Evolutionary conservation across 2,329 filamentous ascomycete genomes (phyloP).

Genomic region (Aspergillus sojae): DNA sequence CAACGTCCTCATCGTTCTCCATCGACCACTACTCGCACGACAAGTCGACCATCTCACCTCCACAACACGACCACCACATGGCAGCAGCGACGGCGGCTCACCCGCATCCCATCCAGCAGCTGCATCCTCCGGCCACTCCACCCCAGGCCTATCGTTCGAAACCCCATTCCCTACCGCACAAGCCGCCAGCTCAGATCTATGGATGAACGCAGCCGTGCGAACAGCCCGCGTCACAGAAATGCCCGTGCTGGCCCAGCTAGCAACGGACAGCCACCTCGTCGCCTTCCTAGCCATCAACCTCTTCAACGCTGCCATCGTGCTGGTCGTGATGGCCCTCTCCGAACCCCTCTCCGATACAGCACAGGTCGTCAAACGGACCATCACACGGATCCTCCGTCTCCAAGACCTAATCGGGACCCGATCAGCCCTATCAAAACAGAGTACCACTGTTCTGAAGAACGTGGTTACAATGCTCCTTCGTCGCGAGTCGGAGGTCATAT

Average conservation of each 20-base stretch:
- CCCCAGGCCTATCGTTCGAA: constrained; percentile 7
- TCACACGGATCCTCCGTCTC: constrained; percentile 46
- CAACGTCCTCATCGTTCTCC: constrained; percentile 47
- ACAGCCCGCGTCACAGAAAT: constrained; percentile 42
- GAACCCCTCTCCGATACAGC: constrained; percentile 47
- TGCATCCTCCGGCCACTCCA: background rate
- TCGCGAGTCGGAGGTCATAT: constrained; percentile 28
- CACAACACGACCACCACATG: constrained; percentile 3
- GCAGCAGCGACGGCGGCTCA: constrained; percentile 2
- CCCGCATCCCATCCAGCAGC: background rate
- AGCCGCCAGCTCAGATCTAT: constrained; percentile 22
- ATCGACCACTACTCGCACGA: constrained; percentile 45
- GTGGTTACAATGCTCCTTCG: constrained; percentile 27
- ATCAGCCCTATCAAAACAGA: constrained; percentile 41
- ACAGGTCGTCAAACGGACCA: constrained; percentile 47
- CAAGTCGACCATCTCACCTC: constrained; percentile 35
- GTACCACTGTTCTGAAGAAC: constrained; percentile 26
- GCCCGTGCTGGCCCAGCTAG: constrained; percentile 37
- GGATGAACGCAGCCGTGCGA: constrained; percentile 41
- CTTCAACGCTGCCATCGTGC: constrained; percentile 49
- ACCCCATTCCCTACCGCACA: constrained; percentile 2
- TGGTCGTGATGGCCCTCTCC: constrained; percentile 46
- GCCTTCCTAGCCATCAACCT: constrained; percentile 51
- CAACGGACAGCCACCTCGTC: constrained; percentile 47
- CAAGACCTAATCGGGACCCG: constrained; percentile 41